A percentile compares a stretch with the other conserved stretches of the same genome.
phyloP scores from a whole-genome alignment of 2,329 filamentous ascomycete species.

The Colletotrichum scovillei region DNA sequence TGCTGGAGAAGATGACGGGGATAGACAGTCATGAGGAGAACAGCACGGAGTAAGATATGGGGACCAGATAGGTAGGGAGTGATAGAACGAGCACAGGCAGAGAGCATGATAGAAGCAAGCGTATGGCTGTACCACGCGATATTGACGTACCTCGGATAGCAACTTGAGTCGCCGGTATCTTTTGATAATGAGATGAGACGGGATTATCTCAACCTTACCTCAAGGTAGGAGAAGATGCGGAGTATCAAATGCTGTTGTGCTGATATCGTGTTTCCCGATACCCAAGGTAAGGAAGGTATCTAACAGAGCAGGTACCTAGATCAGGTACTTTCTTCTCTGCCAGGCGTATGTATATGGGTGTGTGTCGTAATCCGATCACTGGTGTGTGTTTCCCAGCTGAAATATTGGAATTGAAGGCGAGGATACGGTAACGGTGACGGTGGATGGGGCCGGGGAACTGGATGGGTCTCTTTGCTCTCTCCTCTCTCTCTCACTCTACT shows the following conservation, averaged over 20 bases:
- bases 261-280: slow-evolving; percentile 23
- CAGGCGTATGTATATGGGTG: slow-evolving; percentile 8
- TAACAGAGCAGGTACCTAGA: background rate
- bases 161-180: background rate
- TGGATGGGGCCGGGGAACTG: slow-evolving; percentile 2
- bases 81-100: background rate
- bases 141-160: background rate
- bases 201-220: background rate
- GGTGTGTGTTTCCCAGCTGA: slow-evolving; percentile 22
- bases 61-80: background rate
- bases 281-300: background rate
- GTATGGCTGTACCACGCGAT: background rate
- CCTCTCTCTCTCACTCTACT: background rate
- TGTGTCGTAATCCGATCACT: background rate
- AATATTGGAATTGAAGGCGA: slow-evolving; percentile 3
- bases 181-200: slow-evolving; percentile 6
- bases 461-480: background rate
- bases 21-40: background rate
- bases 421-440: slow-evolving; percentile 12
- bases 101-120: background rate
- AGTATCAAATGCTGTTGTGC: slow-evolving; percentile 1
- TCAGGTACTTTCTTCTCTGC: background rate
- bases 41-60: background rate
- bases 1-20: background rate
- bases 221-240: slow-evolving; percentile 7